Conservation (phyloP, 495 filamentous ascomycete species). For the Penicillium dipodomyicola region DNA sequence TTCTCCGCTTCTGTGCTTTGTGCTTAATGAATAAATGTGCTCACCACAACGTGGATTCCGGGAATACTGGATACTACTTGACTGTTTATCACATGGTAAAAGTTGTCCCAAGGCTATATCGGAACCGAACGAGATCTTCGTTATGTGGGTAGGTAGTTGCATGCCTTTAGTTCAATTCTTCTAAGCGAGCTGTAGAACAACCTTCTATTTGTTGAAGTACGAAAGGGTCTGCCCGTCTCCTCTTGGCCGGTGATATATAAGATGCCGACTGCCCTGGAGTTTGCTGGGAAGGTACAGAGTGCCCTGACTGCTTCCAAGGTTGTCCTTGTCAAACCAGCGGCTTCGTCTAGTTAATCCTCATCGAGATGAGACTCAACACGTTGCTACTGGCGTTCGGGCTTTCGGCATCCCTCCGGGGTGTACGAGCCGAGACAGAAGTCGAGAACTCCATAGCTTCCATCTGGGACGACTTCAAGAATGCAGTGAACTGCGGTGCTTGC, state of each 20-base stretch:
- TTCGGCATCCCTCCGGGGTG: conserved; percentile 2
- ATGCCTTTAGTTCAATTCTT: background rate
- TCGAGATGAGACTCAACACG: conserved; percentile 12
- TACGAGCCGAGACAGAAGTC: conserved; percentile 5
- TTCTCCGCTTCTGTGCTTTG: conserved; percentile 5
- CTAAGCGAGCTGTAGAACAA: conserved; percentile 15
- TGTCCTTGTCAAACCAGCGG: background rate
- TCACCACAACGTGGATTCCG: background rate
- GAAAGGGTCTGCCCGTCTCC: background rate
- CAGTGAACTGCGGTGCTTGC: conserved; percentile 23
- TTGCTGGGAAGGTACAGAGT: background rate
- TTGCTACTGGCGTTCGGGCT: conserved; percentile 8
- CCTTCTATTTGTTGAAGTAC: background rate
- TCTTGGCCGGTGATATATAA: conserved; percentile 10
- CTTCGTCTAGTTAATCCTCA: background rate
- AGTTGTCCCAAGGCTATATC: background rate
- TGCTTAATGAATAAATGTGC: background rate
- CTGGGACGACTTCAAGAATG: conserved; percentile 27
- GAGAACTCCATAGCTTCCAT: conserved; percentile 18
- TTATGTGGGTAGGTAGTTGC: background rate
- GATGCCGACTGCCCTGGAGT: background rate
- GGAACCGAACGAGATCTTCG: background rate
- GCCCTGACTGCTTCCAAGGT: background rate
- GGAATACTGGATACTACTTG: conserved; percentile 4
- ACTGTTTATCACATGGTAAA: background rate